These are phyloP conservation scores for Penicillium sp. DNA, from an alignment of 2,329 filamentous ascomycete genomes.

Conservation along the genomic window DNA sequence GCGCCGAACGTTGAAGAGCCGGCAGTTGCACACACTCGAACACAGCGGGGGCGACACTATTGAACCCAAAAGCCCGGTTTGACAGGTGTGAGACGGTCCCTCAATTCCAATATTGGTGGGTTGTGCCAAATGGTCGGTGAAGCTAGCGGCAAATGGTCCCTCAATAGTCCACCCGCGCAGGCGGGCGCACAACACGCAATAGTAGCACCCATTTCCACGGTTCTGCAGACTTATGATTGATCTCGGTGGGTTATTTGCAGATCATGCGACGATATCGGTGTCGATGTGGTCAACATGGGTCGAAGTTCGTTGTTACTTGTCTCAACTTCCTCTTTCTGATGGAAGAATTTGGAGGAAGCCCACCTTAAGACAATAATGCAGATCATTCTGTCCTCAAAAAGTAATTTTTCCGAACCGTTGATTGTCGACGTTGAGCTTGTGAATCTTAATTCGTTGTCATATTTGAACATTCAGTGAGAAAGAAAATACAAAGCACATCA, in stretches of 20 bases:
- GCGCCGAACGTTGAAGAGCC: neutral
- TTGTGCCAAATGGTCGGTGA: slow-evolving; percentile 11
- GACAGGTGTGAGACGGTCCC: slow-evolving; percentile 8
- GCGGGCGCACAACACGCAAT: slow-evolving; percentile 4
- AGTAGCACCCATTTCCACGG: slow-evolving; percentile 17
- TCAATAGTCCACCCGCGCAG: slow-evolving; percentile 18
- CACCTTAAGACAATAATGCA: neutral
- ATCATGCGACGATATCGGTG: neutral
- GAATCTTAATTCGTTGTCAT: neutral
- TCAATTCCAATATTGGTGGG: neutral
- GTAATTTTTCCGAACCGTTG: neutral
- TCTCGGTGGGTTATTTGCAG: neutral
- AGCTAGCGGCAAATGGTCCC: slow-evolving; percentile 16
- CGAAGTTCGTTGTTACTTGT: neutral
- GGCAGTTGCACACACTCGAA: neutral
- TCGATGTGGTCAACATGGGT: neutral
- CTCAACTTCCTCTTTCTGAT: neutral
- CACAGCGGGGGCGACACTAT: slow-evolving; percentile 6
- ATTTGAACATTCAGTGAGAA: neutral
- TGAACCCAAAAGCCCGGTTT: slow-evolving; percentile 21
- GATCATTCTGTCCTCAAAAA: neutral
- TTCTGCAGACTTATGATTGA: neutral
- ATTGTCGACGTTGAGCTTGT: neutral
- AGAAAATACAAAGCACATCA: neutral
- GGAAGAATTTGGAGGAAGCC: neutral